Conservation (phyloP, 495 filamentous ascomycete genomes). For the Penicillium turbatum region DNA sequence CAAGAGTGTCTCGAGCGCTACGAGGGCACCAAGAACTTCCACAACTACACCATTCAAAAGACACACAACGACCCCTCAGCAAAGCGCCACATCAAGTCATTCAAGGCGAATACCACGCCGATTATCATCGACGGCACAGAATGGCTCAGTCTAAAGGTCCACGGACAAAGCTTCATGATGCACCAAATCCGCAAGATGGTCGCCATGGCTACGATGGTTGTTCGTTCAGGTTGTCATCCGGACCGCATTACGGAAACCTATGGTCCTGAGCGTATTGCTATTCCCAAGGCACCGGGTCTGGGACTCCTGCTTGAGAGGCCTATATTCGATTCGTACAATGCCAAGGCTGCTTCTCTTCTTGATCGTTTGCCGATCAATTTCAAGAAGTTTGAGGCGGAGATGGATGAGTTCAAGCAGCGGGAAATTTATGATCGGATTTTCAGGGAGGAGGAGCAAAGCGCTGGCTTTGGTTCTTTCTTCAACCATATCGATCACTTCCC, state of each 20-base stretch:
- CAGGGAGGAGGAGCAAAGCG: constrained; percentile 74
- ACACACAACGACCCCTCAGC: constrained; percentile 69
- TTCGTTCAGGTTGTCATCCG: constrained; percentile 70
- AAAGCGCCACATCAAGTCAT: constrained; percentile 85
- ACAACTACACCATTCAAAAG: constrained; percentile 96
- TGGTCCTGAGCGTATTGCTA: constrained; percentile 61
- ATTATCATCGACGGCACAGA: constrained; percentile 85
- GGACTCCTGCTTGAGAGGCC: constrained; percentile 86
- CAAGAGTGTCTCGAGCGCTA: constrained; percentile 67
- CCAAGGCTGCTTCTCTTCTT: constrained; percentile 48
- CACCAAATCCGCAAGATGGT: constrained; percentile 99
- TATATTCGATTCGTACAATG: constrained; percentile 83
- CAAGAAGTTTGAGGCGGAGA: constrained; percentile 65
- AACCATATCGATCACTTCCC: constrained; percentile 77
- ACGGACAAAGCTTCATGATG: constrained; percentile 99
- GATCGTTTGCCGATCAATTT: constrained; percentile 72
- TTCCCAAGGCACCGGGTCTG: constrained; percentile 88
- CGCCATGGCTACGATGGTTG: constrained; percentile 78
- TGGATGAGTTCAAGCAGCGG: constrained; percentile 83
- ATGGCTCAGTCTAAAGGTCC: constrained; percentile 92
- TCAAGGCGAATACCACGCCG: constrained; percentile 64
- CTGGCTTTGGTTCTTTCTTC: constrained; percentile 76
- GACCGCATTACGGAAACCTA: constrained; percentile 66
- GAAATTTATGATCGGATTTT: constrained; percentile 93
- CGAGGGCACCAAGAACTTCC: constrained; percentile 79